Conservation (phyloP, 495 filamentous ascomycete genomes). For the Glutinoglossum americanum region DNA sequence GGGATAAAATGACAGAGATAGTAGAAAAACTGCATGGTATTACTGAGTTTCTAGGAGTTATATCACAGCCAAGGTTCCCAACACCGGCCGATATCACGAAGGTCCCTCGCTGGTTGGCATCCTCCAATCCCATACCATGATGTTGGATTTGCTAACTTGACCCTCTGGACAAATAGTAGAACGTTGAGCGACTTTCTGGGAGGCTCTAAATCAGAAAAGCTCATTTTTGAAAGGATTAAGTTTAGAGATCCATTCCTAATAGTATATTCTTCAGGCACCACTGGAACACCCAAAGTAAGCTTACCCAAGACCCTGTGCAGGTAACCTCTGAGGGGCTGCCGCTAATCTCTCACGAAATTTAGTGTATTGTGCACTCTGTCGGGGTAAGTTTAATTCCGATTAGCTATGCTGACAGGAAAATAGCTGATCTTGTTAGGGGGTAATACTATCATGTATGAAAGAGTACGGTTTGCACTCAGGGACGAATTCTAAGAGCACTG, state of each 20-base stretch:
- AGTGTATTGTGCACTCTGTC: constrained; percentile 46
- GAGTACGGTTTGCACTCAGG: constrained; percentile 40
- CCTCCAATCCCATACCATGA: neutral
- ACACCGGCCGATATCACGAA: constrained; percentile 32
- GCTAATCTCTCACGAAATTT: neutral
- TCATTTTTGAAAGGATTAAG: constrained; percentile 34
- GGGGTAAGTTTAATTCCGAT: constrained; percentile 16
- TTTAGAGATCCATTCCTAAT: constrained; percentile 53
- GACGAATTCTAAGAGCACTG: constrained; percentile 23
- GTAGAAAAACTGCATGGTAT: constrained; percentile 35
- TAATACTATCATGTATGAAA: constrained; percentile 34
- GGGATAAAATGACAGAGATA: constrained; percentile 46
- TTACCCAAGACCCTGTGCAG: neutral
- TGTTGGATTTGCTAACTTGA: neutral
- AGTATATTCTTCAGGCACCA: constrained; percentile 52
- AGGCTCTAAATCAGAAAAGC: constrained; percentile 16
- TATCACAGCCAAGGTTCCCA: constrained; percentile 43
- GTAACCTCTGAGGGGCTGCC: neutral
- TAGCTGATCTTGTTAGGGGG: constrained; percentile 16
- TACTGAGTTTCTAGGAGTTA: constrained; percentile 35
- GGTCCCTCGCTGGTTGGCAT: constrained; percentile 19
- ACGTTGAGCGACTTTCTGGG: constrained; percentile 31
- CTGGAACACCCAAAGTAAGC: constrained; percentile 38
- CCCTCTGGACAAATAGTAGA: constrained; percentile 15
- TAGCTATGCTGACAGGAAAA: neutral